Evolutionary conservation across 1,139 yeast species (phyloP), one percentile per base, ranked within the genome.

Genomic region (Pneumocystis carinii): DNA sequence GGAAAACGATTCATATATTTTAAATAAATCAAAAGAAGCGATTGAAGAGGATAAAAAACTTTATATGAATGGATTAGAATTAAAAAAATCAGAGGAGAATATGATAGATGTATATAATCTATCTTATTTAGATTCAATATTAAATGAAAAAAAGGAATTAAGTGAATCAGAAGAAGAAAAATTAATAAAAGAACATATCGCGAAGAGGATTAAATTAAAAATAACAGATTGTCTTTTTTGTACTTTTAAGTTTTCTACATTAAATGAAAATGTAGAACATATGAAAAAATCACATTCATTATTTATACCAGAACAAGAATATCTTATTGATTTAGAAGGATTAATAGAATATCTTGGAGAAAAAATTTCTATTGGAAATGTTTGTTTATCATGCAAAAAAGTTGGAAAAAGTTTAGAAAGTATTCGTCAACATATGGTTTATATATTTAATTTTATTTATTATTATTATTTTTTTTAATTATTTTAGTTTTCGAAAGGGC

Each of bases 401-500:
- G 90, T 88, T 73, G 97, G 97, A 7, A 81, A 82, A 68, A 83
- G 84, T 64, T 73, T 90, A 48, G 95, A 88, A 71, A 88, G 96
- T 65, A 92, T 88, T 7, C 83, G 97, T 68, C 95, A 90, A 59
- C 99, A 92, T 73, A 86, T 90, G 89, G 59, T 57, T 57, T 57
- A 15, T 19, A 37, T 19, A 19, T 19, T 57, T 37, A 17, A 19
- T 15, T 57, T 19, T 19, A 56, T 37, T 39, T 29, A 19, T 57
- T 3, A 29, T 39, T 29, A 19, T 57, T 3, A 29, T 19, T 12
- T 8, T 27, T 10, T 10, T 19, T 19, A 24, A 48, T 8, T 19
- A 19, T 19, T 19, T 39, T 57, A 57, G 59, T 71, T 79, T 7
- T 80, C 86, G 27, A 92, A 92, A 74, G 83, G 90, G 67, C 99